phyloP scores from a whole-genome alignment of 768 basidiomycete species.

The Lactarius tabidus region DNA sequence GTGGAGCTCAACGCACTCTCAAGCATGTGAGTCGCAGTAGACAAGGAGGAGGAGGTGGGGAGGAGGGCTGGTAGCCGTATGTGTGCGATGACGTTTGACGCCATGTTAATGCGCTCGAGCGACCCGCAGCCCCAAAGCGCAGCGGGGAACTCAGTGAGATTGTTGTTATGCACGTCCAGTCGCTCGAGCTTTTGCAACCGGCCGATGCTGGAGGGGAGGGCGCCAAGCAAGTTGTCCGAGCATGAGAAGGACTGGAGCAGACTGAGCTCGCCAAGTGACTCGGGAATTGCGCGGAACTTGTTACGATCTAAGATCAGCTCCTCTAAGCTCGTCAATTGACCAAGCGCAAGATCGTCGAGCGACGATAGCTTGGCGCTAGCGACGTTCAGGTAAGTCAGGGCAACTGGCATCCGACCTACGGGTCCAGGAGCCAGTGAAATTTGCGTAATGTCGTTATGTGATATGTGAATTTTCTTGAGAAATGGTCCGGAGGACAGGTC shows the following conservation, averaged over 20 bases:
- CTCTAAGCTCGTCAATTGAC: slow-evolving; percentile 67
- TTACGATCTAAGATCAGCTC: slow-evolving; percentile 81
- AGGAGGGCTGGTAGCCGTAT: slow-evolving; percentile 58
- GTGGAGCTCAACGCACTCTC: slow-evolving; percentile 22
- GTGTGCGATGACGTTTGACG: slow-evolving; percentile 75
- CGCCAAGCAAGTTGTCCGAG: slow-evolving; percentile 84
- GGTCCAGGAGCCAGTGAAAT: slow-evolving; percentile 58
- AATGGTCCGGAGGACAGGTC: slow-evolving; percentile 71
- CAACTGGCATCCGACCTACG: slow-evolving; percentile 40
- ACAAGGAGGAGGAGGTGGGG: slow-evolving; percentile 15
- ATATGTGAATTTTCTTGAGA: slow-evolving; percentile 64
- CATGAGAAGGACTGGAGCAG: slow-evolving; percentile 73
- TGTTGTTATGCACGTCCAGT: slow-evolving; percentile 91
- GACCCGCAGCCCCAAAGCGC: slow-evolving; percentile 81
- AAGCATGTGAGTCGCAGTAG: background rate
- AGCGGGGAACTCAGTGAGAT: slow-evolving; percentile 67
- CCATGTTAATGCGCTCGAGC: slow-evolving; percentile 72
- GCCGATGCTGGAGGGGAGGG: slow-evolving; percentile 74
- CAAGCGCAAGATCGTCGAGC: slow-evolving; percentile 68
- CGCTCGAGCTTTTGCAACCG: slow-evolving; percentile 65
- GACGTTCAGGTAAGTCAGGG: slow-evolving; percentile 76
- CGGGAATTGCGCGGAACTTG: slow-evolving; percentile 76
- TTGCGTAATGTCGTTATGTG: slow-evolving; percentile 86
- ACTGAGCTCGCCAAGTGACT: slow-evolving; percentile 71
- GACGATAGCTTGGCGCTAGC: slow-evolving; percentile 85